phyloP scores from a whole-genome alignment of 148 eudicot species.

The Polygonum maritimum region DNA sequence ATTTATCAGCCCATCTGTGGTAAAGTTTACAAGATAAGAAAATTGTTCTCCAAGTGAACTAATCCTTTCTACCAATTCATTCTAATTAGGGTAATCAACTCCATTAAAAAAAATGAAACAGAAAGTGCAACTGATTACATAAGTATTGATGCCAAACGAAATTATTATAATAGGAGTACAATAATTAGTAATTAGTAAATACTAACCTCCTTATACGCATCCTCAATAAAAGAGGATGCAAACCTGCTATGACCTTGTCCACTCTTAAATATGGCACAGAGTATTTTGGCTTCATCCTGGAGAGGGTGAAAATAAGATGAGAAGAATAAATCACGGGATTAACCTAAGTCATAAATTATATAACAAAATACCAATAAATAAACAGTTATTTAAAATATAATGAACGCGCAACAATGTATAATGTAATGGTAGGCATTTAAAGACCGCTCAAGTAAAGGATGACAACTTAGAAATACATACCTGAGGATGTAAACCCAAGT shows the following conservation, averaged over 20 bases:
- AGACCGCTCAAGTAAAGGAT: background rate
- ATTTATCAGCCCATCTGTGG: background rate
- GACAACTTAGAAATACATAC: conserved; percentile 18
- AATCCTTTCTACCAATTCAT: background rate
- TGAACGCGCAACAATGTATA: background rate
- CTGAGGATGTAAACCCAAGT: conserved; percentile 64
- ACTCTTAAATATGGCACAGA: conserved; percentile 35
- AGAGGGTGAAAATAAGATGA: conserved; percentile 10
- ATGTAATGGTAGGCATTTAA: background rate
- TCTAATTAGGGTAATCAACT: background rate
- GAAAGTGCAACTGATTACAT: background rate
- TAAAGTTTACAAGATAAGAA: background rate
- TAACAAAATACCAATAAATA: background rate
- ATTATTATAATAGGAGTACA: background rate
- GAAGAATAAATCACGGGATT: background rate
- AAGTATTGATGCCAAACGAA: background rate
- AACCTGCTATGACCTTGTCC: conserved; percentile 57
- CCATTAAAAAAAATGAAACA: background rate
- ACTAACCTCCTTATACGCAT: conserved; percentile 46
- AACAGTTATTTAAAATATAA: background rate
- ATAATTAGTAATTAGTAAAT: background rate
- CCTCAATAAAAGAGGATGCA: conserved; percentile 37
- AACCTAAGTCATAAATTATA: background rate
- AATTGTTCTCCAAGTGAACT: background rate
- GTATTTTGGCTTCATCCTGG: conserved; percentile 72